These are phyloP conservation scores for Leccinum variabile DNA, from an alignment of 1,284 basidiomycete genomes.

Conservation along the genomic window DNA sequence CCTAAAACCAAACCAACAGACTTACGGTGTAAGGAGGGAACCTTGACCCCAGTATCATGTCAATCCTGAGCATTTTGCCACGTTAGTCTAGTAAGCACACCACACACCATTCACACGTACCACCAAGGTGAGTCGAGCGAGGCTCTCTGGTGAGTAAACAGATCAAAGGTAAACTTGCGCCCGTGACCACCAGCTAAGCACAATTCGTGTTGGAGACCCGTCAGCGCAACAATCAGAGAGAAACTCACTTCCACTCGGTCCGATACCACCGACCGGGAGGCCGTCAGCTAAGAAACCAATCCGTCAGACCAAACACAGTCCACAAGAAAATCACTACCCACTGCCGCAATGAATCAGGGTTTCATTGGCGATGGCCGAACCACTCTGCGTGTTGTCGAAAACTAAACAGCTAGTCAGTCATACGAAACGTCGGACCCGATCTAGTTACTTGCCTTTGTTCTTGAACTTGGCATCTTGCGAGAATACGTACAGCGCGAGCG, in stretches of 20 bases:
- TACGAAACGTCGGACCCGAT: not conserved
- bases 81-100: slow-evolving; percentile 1
- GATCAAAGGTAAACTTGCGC: slow-evolving; percentile 65
- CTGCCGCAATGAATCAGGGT: slow-evolving; percentile 54
- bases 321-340: slow-evolving; percentile 30
- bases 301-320: not conserved
- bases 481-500: slow-evolving; percentile 79
- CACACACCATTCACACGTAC: slow-evolving; percentile 35
- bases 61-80: slow-evolving; percentile 44
- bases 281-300: slow-evolving; percentile 46
- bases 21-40: slow-evolving; percentile 67
- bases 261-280: slow-evolving; percentile 74
- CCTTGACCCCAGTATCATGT: slow-evolving; percentile 54
- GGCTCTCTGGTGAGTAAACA: slow-evolving; percentile 66
- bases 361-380: slow-evolving; percentile 69
- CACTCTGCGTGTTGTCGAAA: slow-evolving; percentile 66
- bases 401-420: slow-evolving; percentile 41
- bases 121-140: slow-evolving; percentile 66
- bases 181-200: slow-evolving; percentile 58
- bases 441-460: slow-evolving; percentile 48
- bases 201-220: not conserved
- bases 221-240: not conserved
- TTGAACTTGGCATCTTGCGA: slow-evolving; percentile 59
- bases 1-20: not conserved
- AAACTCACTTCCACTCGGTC: slow-evolving; percentile 66